Evolutionary conservation across 192 early-diverging fungal genomes (phyloP).

Genomic region (Radiomyces spectabilis): DNA sequence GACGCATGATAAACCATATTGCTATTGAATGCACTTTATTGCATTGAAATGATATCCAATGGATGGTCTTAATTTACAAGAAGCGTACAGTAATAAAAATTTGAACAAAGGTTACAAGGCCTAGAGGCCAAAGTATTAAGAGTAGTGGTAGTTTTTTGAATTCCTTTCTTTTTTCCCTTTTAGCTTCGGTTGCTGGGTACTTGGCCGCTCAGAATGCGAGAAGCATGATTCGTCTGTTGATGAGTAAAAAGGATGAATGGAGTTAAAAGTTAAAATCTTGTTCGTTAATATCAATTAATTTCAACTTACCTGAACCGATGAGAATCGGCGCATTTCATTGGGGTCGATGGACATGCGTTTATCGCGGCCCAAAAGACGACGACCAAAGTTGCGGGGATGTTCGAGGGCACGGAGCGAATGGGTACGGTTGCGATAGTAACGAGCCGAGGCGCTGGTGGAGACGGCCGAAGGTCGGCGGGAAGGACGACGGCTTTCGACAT

Average conservation of each 20-base stretch:
- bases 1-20: too few species aligned
- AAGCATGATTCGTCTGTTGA: slow-evolving; percentile 20
- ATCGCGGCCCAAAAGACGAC: slow-evolving; percentile 29
- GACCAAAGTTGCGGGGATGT: slow-evolving; percentile 27
- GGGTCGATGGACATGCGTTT: slow-evolving; percentile 53
- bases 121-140: too few species aligned
- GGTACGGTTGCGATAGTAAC: slow-evolving; percentile 28
- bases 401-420: slow-evolving; percentile 21
- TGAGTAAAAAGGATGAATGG: not conserved
- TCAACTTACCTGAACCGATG: slow-evolving; percentile 55
- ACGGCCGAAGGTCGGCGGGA: slow-evolving; percentile 17
- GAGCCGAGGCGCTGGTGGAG: slow-evolving; percentile 16
- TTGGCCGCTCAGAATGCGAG: slow-evolving; percentile 13
- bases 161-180: too few species aligned
- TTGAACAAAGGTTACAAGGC: too few species aligned
- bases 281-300: not conserved
- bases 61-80: too few species aligned
- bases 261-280: not conserved
- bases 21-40: too few species aligned
- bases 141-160: too few species aligned
- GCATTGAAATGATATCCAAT: too few species aligned
- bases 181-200: too few species aligned
- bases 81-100: too few species aligned
- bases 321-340: slow-evolving; percentile 64
- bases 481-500: not conserved